Base-by-base conservation (phyloP, 176 grass and related monocot species). In the Carex myosuroides region DNA sequence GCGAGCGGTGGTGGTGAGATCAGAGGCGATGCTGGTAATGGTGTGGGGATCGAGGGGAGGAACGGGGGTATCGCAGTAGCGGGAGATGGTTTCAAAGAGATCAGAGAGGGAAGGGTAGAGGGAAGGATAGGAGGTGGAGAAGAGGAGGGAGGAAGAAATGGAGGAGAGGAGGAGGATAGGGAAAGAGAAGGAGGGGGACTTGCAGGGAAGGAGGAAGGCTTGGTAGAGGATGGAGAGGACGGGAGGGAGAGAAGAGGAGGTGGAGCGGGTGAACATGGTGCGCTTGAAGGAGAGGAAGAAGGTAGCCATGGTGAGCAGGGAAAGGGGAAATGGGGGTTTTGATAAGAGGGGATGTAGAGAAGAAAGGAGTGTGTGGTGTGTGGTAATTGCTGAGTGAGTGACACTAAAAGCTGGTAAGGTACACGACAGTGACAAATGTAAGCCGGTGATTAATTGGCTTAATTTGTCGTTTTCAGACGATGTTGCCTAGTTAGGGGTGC, bases 201-300 rank as follows among this genome's bases (percentile, higher is more conserved):
- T 77, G 57, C 30, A 17, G 7, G 68, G 84, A 8, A 89, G 84
- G 2, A 57, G 84, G 20, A 89, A 60, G 7, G 88, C 88, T 68
- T 56, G n/a, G 75, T 81, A 83, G 26, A 89, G 84, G 59, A 89
- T 89, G 39, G 67, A 79, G 62, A 86, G 8, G 16, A 89, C 52
- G 4, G 71, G 35, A 18, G 84, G 60, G 53, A 55, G 70, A 7
- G 85, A 44, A 32, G 41, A 53, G 58, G 70, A 63, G 50, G n/a
- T 1, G 59, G 61, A 33, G 2, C 69, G 9, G 13, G 69, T 54
- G 57, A 24, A 44, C 35, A 82, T 64, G 50, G 61, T 72, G 76
- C 60, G 67, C 41, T 67, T 70, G 72, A 32, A 73, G 33, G 55
- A 67, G 64, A 86, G 35, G 55, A 85, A 85, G 83, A 76, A 63